Conservation (phyloP, 129 eudicot genomes). For the Rutidosis leptorrhynchoides region DNA sequence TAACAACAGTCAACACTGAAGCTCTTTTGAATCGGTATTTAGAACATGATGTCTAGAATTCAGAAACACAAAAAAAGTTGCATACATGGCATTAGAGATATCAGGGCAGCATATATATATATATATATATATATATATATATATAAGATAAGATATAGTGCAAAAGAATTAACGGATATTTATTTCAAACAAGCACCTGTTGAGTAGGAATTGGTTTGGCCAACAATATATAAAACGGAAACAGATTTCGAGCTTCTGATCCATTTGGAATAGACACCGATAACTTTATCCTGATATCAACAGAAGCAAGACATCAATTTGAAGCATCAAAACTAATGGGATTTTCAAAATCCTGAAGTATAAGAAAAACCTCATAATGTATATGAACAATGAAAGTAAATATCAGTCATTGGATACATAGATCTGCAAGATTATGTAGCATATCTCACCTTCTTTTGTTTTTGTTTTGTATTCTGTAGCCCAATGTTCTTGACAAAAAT, state of each 20-base stretch:
- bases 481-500: constrained; percentile 76
- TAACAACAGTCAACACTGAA: constrained; percentile 43
- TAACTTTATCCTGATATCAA: constrained; percentile 61
- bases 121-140: too few relatives aligned
- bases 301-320: too few relatives aligned
- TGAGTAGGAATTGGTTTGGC: constrained; percentile 43
- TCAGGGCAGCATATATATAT: constrained; percentile 5
- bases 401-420: background rate
- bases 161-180: background rate
- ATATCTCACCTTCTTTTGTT: constrained; percentile 60
- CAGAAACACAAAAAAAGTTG: constrained; percentile 1
- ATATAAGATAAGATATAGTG: constrained; percentile 14
- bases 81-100: constrained; percentile 31
- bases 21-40: constrained; percentile 63
- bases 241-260: constrained; percentile 41
- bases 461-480: constrained; percentile 70
- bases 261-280: constrained; percentile 56
- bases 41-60: constrained; percentile 43
- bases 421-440: constrained; percentile 13
- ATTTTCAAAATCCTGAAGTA: background rate
- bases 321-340: too few relatives aligned
- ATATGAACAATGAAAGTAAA: background rate
- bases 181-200: constrained; percentile 47
- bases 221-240: constrained; percentile 58
- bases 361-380: background rate